These are phyloP conservation scores for Termitomyces sp. DNA, from an alignment of 768 basidiomycete genomes.

Conservation along the genomic window DNA sequence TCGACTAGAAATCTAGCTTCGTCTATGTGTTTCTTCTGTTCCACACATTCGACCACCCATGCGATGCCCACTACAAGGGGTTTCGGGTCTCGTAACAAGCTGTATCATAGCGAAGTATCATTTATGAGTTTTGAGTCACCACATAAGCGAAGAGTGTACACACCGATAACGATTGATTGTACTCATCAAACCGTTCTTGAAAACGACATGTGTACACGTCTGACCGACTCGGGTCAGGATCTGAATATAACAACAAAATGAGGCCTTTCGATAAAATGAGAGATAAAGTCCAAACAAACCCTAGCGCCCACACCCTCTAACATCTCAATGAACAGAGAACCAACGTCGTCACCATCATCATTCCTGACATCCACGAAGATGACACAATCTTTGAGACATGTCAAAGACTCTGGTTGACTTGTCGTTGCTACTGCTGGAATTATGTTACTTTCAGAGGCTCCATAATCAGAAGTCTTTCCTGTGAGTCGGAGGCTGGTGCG, in stretches of 20 bases:
- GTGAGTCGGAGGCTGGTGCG: conserved; percentile 11
- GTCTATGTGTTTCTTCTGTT: conserved; percentile 57
- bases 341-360: conserved; percentile 78
- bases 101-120: conserved; percentile 18
- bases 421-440: conserved; percentile 15
- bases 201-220: conserved; percentile 80
- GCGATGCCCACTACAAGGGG: conserved; percentile 79
- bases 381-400: conserved; percentile 64
- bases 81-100: conserved; percentile 60
- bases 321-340: conserved; percentile 80
- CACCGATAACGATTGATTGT: conserved; percentile 72
- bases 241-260: conserved; percentile 25
- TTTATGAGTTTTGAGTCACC: background rate
- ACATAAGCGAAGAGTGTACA: conserved; percentile 13
- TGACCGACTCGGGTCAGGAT: conserved; percentile 62
- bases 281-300: conserved; percentile 31
- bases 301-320: conserved; percentile 73
- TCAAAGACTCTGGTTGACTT: conserved; percentile 32
- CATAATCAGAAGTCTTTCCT: conserved; percentile 11
- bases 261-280: background rate
- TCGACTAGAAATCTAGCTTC: conserved; percentile 65
- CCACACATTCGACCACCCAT: conserved; percentile 87
- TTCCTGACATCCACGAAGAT: conserved; percentile 89
- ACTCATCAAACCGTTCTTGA: conserved; percentile 74
- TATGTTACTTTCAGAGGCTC: conserved; percentile 15